Percentiles rank a stretch among this genome's conserved stretches.
phyloP scores from a whole-genome alignment of 805 yeast species.

The Nematodospora valgi region DNA sequence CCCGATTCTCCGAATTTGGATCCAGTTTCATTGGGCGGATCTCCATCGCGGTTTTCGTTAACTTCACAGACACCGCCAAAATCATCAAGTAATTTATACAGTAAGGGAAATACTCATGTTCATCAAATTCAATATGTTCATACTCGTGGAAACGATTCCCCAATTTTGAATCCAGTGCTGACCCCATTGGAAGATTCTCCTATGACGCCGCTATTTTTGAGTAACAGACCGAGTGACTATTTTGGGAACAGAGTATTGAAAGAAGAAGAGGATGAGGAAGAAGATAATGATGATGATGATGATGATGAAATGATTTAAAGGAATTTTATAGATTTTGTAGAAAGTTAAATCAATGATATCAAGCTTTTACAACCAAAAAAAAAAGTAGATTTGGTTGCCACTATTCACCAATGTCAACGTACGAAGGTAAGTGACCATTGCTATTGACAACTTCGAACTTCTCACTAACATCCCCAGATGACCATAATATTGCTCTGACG shows the following conservation, averaged over 20 bases:
- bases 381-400: background rate
- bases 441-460: background rate
- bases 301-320: background rate
- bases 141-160: slow-evolving; percentile 19
- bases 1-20: slow-evolving; percentile 54
- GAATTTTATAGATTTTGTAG: background rate
- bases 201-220: slow-evolving; percentile 39
- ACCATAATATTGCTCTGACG: slow-evolving; percentile 28
- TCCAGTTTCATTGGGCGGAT: slow-evolving; percentile 51
- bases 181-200: slow-evolving; percentile 42
- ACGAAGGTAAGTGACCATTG: slow-evolving; percentile 36
- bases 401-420: slow-evolving; percentile 32
- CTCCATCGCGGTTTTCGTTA: slow-evolving; percentile 54
- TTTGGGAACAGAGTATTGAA: slow-evolving; percentile 7
- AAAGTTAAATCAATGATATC: background rate
- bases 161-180: slow-evolving; percentile 37
- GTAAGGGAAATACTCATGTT: slow-evolving; percentile 18
- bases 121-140: slow-evolving; percentile 11
- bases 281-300: slow-evolving; percentile 1
- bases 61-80: slow-evolving; percentile 53
- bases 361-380: slow-evolving; percentile 1
- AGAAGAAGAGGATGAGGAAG: slow-evolving; percentile 10
- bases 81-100: slow-evolving; percentile 16
- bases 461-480: slow-evolving; percentile 26
- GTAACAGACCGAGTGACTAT: slow-evolving; percentile 9